Evolutionary conservation across 1,284 basidiomycete genomes (phyloP).

Genomic region (Microbotryum saponariae): DNA sequence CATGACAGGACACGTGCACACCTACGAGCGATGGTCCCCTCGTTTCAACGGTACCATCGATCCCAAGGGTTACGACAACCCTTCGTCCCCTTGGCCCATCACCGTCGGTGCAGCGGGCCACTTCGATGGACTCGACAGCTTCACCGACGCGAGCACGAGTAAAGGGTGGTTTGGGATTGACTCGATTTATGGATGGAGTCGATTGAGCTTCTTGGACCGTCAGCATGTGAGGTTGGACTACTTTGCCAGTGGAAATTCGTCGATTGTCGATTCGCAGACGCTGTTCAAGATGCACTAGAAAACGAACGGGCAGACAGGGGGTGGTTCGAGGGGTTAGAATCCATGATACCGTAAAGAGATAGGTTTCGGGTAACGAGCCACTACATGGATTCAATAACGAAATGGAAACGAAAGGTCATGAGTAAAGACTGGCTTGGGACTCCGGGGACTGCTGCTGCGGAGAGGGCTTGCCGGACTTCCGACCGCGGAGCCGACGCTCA

Average conservation of each 20-base stretch:
- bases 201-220: slow-evolving; percentile 18
- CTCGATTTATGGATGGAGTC: slow-evolving; percentile 11
- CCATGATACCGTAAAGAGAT: too few species aligned
- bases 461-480: too few species aligned
- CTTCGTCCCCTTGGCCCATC: slow-evolving; percentile 33
- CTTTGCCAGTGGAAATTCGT: slow-evolving; percentile 14
- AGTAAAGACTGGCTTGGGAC: too few species aligned
- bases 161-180: too few species aligned
- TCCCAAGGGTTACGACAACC: slow-evolving; percentile 36
- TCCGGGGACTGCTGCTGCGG: too few species aligned
- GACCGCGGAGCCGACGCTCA: too few species aligned
- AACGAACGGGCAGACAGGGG: too few species aligned
- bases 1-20: slow-evolving; percentile 11
- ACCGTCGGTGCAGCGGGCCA: slow-evolving; percentile 36
- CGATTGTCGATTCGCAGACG: slow-evolving; percentile 13
- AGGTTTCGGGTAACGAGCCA: too few species aligned
- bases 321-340: too few species aligned
- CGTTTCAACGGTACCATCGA: slow-evolving; percentile 31
- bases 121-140: slow-evolving; percentile 23
- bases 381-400: too few species aligned
- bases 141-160: neutral
- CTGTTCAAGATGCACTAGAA: slow-evolving; percentile 19
- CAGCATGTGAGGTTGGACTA: slow-evolving; percentile 18
- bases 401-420: too few species aligned
- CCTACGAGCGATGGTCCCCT: slow-evolving; percentile 29